phyloP scores from a whole-genome alignment of 768 basidiomycete species.

The Trametes sanguinea region DNA sequence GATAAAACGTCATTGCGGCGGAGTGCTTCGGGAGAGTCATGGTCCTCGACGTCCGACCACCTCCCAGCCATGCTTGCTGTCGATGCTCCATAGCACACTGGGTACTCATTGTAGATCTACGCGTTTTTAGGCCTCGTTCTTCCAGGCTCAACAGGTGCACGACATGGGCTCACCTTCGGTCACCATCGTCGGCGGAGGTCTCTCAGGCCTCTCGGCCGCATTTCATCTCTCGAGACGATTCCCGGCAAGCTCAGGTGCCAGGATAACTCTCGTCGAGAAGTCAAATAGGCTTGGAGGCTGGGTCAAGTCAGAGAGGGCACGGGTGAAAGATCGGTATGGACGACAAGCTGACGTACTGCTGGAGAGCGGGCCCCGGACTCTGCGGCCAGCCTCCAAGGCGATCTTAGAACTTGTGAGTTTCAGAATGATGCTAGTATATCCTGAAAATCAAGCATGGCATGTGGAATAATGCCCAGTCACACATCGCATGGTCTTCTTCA shows the following conservation, averaged over 20 bases:
- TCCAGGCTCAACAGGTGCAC: neutral
- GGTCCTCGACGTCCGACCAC: neutral
- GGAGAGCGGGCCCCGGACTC: conserved; percentile 86
- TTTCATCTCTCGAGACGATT: conserved; percentile 74
- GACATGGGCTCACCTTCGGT: conserved; percentile 39
- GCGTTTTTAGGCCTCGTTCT: no score
- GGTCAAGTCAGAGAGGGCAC: conserved; percentile 64
- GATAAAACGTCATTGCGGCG: neutral
- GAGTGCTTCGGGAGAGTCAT: neutral
- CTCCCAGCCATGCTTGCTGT: neutral
- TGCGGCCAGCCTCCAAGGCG: conserved; percentile 73
- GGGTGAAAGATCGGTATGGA: conserved; percentile 35
- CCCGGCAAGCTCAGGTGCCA: conserved; percentile 50
- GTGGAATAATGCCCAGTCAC: no score
- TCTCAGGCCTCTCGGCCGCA: conserved; percentile 80
- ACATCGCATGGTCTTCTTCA: neutral
- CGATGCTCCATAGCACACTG: neutral
- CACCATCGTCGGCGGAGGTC: conserved; percentile 76
- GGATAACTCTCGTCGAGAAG: conserved; percentile 72
- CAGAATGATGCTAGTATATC: no score
- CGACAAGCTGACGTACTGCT: conserved; percentile 51
- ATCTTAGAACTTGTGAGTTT: conserved; percentile 77
- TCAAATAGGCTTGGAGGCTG: conserved; percentile 78
- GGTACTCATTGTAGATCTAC: no score
- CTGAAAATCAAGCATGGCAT: no score